Evolutionary conservation across 2,329 filamentous ascomycete genomes (phyloP).

Genomic region (Nigrospora sphaerica): DNA sequence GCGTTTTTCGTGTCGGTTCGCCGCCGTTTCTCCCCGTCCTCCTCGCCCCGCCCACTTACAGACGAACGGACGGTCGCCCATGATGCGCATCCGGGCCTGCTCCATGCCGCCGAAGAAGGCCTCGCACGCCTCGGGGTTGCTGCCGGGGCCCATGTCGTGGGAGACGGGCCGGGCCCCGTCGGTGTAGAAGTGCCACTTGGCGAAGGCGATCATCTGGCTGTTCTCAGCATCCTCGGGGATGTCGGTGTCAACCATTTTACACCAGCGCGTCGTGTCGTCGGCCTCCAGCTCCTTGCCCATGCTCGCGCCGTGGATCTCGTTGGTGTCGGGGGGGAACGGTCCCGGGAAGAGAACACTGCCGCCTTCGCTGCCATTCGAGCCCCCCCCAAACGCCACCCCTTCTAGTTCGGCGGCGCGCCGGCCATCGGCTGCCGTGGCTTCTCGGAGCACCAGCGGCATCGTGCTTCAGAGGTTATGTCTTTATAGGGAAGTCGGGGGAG

Average conservation of each 20-base stretch:
- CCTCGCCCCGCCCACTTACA: constrained; percentile 15
- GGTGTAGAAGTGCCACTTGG: constrained; percentile 20
- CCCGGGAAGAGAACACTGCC: constrained; percentile 25
- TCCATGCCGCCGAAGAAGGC: constrained; percentile 18
- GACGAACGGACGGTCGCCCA: constrained; percentile 15
- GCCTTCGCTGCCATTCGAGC: constrained; percentile 10
- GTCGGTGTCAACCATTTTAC: constrained; percentile 26
- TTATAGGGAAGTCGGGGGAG: too few species aligned
- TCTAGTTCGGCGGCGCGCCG: constrained; percentile 28
- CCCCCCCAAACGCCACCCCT: constrained; percentile 25
- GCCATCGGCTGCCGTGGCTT: constrained; percentile 27
- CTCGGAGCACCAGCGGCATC: constrained; percentile 30
- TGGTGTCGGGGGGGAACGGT: constrained; percentile 15
- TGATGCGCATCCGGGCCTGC: constrained; percentile 8
- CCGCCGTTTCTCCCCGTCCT: not conserved
- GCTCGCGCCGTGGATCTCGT: constrained; percentile 12
- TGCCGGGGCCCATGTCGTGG: constrained; percentile 13
- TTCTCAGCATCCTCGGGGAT: constrained; percentile 9
- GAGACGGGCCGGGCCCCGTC: constrained; percentile 9
- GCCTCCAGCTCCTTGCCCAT: constrained; percentile 11
- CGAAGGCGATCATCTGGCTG: constrained; percentile 22
- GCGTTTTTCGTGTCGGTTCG: not conserved
- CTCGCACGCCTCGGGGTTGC: constrained; percentile 23
- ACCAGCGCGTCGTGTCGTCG: constrained; percentile 18
- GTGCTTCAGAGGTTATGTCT: not conserved